Conservation (phyloP, 352 stramenopile genomes). For the Globisporangium rhizosaccharum region DNA sequence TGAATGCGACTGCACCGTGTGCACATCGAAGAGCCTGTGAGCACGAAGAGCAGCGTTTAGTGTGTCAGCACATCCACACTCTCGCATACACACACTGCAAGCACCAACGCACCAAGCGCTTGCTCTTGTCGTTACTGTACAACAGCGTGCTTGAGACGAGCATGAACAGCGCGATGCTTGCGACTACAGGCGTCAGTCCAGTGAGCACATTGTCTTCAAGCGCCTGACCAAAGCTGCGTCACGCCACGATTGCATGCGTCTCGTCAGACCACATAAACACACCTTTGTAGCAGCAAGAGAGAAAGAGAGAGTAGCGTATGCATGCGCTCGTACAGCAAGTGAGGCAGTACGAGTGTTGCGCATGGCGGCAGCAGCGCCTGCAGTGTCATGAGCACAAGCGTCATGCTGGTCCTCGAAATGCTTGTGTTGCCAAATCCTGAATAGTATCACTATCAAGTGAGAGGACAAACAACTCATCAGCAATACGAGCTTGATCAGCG, state of each 20-base stretch:
- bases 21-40: constrained; percentile 7
- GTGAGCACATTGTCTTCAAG: constrained; percentile 47
- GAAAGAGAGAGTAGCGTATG: background rate
- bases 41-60: background rate
- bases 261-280: background rate
- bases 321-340: constrained; percentile 18
- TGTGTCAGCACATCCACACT: background rate
- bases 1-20: constrained; percentile 25
- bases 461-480: too few species aligned
- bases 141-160: constrained; percentile 27
- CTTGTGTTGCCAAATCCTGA: background rate
- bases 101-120: background rate
- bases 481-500: too few species aligned
- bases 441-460: too few species aligned
- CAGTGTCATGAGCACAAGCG: constrained; percentile 3
- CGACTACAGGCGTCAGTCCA: constrained; percentile 35
- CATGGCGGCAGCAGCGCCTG: constrained; percentile 20
- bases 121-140: constrained; percentile 6
- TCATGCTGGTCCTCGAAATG: background rate
- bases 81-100: background rate
- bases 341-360: constrained; percentile 16
- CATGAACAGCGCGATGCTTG: constrained; percentile 21
- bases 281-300: background rate
- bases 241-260: background rate
- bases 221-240: constrained; percentile 21